A percentile compares a stretch with the other conserved stretches of the same genome.
These are phyloP conservation scores for Colletotrichum abscissum DNA, from an alignment of 2,329 filamentous ascomycete genomes.

Conservation along the genomic window DNA sequence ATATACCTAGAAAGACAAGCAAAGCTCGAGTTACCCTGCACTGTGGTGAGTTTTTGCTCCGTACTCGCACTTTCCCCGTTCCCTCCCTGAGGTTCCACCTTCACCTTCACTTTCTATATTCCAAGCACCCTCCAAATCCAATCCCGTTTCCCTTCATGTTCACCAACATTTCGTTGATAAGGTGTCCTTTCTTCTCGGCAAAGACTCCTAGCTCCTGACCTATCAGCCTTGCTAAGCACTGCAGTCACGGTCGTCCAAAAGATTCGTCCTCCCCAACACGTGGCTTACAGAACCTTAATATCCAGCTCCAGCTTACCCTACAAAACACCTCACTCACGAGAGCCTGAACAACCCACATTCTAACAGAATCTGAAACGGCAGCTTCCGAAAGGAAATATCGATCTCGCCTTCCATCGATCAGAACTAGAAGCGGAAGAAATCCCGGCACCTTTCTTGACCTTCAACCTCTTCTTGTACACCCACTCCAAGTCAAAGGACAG, in stretches of 20 bases:
- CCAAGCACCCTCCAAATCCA: not conserved
- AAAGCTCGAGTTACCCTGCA: not conserved
- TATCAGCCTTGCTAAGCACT: not conserved
- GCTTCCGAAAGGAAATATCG: not conserved
- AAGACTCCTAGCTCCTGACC: not conserved
- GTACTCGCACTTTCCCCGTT: not conserved
- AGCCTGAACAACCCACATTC: not conserved
- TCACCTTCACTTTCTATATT: not conserved
- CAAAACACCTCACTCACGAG: not conserved
- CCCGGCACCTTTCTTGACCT: not conserved
- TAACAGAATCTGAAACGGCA: no score
- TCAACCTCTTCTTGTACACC: not conserved
- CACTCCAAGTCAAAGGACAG: not conserved
- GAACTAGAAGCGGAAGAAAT: not conserved
- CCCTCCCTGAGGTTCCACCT: not conserved
- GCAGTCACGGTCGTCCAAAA: not conserved
- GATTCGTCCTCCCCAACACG: not conserved
- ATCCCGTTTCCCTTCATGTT: not conserved
- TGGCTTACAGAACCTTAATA: not conserved
- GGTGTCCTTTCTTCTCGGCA: no score
- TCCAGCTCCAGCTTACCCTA: not conserved
- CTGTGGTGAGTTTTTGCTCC: not conserved
- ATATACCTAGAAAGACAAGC: not conserved
- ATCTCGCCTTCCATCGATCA: not conserved
- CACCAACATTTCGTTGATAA: not conserved